phyloP scores from a whole-genome alignment of 202 grass and related monocot genomes.

The Dendrocalamus latiflorus region DNA sequence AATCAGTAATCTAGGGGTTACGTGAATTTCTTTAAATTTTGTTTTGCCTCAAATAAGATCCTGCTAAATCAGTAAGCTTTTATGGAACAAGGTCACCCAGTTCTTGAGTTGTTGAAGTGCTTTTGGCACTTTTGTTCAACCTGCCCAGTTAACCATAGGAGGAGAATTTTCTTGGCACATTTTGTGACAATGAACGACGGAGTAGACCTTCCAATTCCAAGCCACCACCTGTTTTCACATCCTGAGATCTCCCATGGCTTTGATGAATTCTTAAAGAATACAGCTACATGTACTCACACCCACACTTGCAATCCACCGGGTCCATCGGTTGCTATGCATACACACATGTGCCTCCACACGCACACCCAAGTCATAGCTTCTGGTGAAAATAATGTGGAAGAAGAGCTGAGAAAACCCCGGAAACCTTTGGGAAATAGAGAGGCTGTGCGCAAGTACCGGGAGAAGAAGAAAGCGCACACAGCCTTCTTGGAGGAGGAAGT shows the following conservation, averaged over 20 bases:
- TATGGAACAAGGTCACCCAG: slow-evolving; percentile 27
- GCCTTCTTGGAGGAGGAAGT: slow-evolving; percentile 79
- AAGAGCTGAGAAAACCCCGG: slow-evolving; percentile 35
- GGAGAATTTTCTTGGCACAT: slow-evolving; percentile 18
- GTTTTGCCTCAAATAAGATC: slow-evolving; percentile 13
- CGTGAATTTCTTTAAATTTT: slow-evolving; percentile 21
- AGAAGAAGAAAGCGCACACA: slow-evolving; percentile 89
- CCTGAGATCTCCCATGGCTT: slow-evolving; percentile 50
- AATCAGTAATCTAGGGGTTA: slow-evolving; percentile 42
- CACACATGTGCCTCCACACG: slow-evolving; percentile 77
- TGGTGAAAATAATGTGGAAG: slow-evolving; percentile 28
- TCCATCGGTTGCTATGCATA: slow-evolving; percentile 39
- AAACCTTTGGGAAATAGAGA: slow-evolving; percentile 66
- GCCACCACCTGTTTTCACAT: slow-evolving; percentile 51
- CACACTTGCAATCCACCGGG: slow-evolving; percentile 60
- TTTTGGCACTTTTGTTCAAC: slow-evolving; percentile 19
- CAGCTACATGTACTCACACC: slow-evolving; percentile 61
- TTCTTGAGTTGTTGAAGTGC: slow-evolving; percentile 37
- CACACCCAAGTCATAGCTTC: slow-evolving; percentile 53
- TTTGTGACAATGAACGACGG: slow-evolving; percentile 58
- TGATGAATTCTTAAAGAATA: slow-evolving; percentile 60
- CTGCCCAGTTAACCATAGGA: slow-evolving; percentile 19
- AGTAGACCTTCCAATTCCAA: slow-evolving; percentile 61
- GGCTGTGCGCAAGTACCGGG: slow-evolving; percentile 86
- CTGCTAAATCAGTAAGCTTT: slow-evolving; percentile 33